Conservation (phyloP, 176 grass and related monocot genomes). For the Avena atlantica region DNA sequence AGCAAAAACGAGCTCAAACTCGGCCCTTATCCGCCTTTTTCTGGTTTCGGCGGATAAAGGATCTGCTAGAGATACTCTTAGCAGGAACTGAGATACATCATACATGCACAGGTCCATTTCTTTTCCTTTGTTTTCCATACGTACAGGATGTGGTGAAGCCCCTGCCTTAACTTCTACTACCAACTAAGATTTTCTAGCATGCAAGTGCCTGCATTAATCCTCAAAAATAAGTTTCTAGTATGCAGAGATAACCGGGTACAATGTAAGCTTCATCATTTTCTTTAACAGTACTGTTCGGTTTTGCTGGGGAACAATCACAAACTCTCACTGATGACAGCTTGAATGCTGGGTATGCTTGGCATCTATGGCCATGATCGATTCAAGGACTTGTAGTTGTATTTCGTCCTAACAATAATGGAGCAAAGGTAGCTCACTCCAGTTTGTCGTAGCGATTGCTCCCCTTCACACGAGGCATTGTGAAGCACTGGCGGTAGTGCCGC, state of each 20-base stretch:
- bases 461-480: slow-evolving; percentile 45
- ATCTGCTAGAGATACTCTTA: no score
- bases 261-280: background rate
- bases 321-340: background rate
- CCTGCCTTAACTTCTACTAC: no score
- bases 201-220: background rate
- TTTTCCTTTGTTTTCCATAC: no score
- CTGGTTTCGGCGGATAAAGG: no score
- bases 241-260: background rate
- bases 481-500: slow-evolving; percentile 53
- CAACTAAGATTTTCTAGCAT: background rate
- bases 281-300: background rate
- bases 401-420: no score
- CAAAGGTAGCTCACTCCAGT: slow-evolving; percentile 4
- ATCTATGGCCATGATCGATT: background rate
- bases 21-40: no score
- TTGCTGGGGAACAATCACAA: background rate
- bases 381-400: background rate
- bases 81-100: no score
- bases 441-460: slow-evolving; percentile 37
- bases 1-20: no score
- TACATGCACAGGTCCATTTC: no score
- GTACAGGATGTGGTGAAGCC: no score
- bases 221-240: background rate
- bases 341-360: background rate